A percentile compares a stretch with the other conserved stretches of the same genome.
phyloP scores from a whole-genome alignment of 257 asterid genomes.

The Knoxia roxburghii region DNA sequence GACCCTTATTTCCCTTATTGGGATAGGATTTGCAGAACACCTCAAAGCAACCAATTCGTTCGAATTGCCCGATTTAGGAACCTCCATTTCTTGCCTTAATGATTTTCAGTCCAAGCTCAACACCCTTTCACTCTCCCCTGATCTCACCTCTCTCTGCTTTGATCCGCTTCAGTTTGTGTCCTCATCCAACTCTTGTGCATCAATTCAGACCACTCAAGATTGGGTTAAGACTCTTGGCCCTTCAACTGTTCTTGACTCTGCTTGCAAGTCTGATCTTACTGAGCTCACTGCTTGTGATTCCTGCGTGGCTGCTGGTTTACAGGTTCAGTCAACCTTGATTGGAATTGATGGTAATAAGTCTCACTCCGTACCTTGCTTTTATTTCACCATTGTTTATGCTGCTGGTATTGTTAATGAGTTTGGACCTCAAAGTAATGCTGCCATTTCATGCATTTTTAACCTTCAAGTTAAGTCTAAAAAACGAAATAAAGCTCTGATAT shows the following conservation, averaged over 20 bases:
- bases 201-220: constrained; percentile 56
- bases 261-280: constrained; percentile 60
- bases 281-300: constrained; percentile 65
- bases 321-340: constrained; percentile 47
- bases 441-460: constrained; percentile 59
- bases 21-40: constrained; percentile 49
- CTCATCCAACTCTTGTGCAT: constrained; percentile 47
- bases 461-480: constrained; percentile 31
- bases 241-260: constrained; percentile 45
- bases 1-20: constrained; percentile 64
- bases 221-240: constrained; percentile 55
- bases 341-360: constrained; percentile 69
- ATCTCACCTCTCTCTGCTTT: constrained; percentile 54
- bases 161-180: constrained; percentile 63
- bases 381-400: constrained; percentile 68
- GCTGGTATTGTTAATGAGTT: constrained; percentile 67
- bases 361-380: constrained; percentile 62
- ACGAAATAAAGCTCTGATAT: constrained; percentile 31
- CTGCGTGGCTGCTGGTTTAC: constrained; percentile 64
- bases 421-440: constrained; percentile 70
- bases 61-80: constrained; percentile 49
- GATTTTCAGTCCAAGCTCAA: constrained; percentile 56
- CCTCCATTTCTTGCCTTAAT: constrained; percentile 66
- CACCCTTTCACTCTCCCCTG: constrained; percentile 43
- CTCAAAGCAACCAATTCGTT: constrained; percentile 54